Conservation (phyloP, 2,329 filamentous ascomycete species). For the Arthrinium phaeospermum region DNA sequence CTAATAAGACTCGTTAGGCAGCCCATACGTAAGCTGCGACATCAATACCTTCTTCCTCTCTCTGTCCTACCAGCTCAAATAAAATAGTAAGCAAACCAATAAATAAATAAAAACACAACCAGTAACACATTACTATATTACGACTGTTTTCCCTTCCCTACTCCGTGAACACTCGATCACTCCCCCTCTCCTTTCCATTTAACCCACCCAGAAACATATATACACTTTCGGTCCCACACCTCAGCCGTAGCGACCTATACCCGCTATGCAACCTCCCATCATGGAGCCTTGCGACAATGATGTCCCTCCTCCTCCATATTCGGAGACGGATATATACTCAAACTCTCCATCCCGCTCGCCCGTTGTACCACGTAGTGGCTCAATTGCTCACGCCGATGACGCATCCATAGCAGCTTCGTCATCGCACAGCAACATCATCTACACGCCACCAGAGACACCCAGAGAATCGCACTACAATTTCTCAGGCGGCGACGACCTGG, state of each 20-base stretch:
- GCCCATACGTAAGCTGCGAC: slow-evolving; percentile 13
- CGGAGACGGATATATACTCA: slow-evolving; percentile 62
- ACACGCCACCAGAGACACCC: slow-evolving; percentile 58
- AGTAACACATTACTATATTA: background rate
- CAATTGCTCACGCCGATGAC: slow-evolving; percentile 38
- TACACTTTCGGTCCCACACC: background rate
- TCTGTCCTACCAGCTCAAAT: background rate
- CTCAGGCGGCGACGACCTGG: slow-evolving; percentile 35
- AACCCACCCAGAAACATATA: background rate
- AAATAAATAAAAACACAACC: background rate
- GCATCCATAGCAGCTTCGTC: slow-evolving; percentile 47
- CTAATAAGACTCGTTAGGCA: slow-evolving; percentile 17
- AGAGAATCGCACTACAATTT: slow-evolving; percentile 40
- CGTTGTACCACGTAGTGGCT: slow-evolving; percentile 23
- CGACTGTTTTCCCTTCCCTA: background rate
- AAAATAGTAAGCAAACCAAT: background rate
- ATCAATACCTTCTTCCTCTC: background rate
- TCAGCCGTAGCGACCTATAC: background rate
- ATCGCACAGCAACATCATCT: slow-evolving; percentile 52
- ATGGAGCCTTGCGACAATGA: slow-evolving; percentile 42
- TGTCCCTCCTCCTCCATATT: slow-evolving; percentile 61
- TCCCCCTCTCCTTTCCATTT: background rate
- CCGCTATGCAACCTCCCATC: slow-evolving; percentile 19
- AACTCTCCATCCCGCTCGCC: slow-evolving; percentile 40
- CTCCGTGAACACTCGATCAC: background rate